Base-by-base conservation (phyloP, 2,329 filamentous ascomycete species). In the Aspergillus fijiensis region DNA sequence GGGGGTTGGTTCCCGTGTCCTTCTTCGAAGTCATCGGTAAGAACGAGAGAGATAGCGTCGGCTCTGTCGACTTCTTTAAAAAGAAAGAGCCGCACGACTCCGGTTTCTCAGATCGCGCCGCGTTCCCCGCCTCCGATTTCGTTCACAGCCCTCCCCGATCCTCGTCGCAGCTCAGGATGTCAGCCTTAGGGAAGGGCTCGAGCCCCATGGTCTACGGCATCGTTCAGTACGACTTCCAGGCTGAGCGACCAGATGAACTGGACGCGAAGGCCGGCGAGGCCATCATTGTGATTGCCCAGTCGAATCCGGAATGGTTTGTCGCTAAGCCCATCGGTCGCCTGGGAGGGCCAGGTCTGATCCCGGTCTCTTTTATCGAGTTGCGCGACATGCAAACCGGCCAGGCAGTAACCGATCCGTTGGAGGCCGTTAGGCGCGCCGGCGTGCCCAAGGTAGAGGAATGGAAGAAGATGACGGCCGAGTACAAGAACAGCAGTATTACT, bases 381-480 rank as follows among this genome's bases (percentile, higher is more conserved):
- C 85, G 92, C 74, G 95, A 98, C 75, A 96, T 97, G 89, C 86
- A 87, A 5, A 92, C 91, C 0, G 92, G 94, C 54, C 86, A 90
- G 67, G 85, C 93, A 0, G 92, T 97, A 1, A 76, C 85, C 19
- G 92, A 98, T 74, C 87, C 94, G 0, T 83, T 90, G 27, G 93
- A 93, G 31, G 94, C 95, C 1, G 91, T 99, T 58, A 86, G 87
- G 69, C 88, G 89, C 68, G 95, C 95, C 1, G 93, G 94, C 21
- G 93, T 99, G 7, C 95, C 95, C 12, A 89, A 89, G 70, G 95
- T 99, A 3, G 95, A 99, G 73, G 95, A 99, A 71, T 99, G 95
- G 95, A 99, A 99, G 82, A 96, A 96, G 79, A 97, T 97, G 92
- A 93, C 95, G 0, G 94, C 94, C 58, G 94, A 97, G 65, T 99